Evolutionary conservation across 495 filamentous ascomycete genomes (phyloP), one percentile per base, ranked within the genome.

Genomic region (Daldinia childiae): DNA sequence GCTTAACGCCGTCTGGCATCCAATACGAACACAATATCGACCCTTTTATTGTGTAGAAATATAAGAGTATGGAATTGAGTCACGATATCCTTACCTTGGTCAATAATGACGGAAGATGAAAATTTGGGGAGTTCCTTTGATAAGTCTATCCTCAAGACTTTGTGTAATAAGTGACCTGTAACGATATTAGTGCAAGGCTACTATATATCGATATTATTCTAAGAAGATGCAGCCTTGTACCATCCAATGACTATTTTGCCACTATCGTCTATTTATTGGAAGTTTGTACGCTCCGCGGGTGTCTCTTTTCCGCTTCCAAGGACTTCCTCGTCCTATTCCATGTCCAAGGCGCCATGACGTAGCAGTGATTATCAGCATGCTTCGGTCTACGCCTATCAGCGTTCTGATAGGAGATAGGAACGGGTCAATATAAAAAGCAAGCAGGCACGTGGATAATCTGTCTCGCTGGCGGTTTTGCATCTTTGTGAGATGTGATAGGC

Each of bases 401-500:
- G n/a, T n/a, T n/a, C n/a, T n/a, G n/a, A n/a, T n/a, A n/a, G n/a
- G n/a, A n/a, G 21, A 21, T 24, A 34, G 8, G 60, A 55, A 43
- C 41, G 19, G 56, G 55, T 36, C 45, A 34, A 68, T 62, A 39
- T 19, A 59, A 62, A 32, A 52, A 61, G 65, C 27, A 62, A 59
- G 14, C 58, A 38, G 58, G 66, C 62, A 66, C 62, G 66, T 69
- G 66, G 70, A 17, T 26, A 26, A 52, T 55, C 27, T 30, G 32
- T 67, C 55, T 56, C 19, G 62, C 59, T 59, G 62, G 66, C 34
- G 34, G 55, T 14, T 52, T 50, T 34, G 51, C 48, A 58, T 72
- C 69, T 64, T 14, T 64, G 60, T 68, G 64, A 21, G 64, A 61
- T 63, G 60, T 64, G 64, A 72, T 64, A 72, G 64, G 64, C 15